These are phyloP conservation scores for Fusarium longipes DNA, from an alignment of 2,329 filamentous ascomycete genomes.

Conservation along the genomic window DNA sequence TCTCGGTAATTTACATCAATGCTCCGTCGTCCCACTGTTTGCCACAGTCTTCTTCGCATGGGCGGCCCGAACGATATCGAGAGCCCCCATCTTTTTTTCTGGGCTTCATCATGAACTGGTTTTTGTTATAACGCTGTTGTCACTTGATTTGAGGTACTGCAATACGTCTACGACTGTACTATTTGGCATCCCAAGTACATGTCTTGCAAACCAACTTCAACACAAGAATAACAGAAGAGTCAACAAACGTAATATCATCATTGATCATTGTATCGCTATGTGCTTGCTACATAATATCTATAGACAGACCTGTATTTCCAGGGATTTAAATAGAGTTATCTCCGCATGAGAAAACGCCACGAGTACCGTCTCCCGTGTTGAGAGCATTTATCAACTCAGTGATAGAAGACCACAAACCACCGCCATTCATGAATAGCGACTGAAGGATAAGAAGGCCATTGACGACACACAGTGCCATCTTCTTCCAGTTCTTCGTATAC, in stretches of 20 bases:
- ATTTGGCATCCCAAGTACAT: not conserved
- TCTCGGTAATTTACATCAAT: not conserved
- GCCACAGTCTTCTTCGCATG: not conserved
- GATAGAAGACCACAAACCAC: slow-evolving; percentile 50
- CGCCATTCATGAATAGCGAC: slow-evolving; percentile 51
- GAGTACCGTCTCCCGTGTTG: too few species aligned
- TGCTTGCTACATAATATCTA: not conserved
- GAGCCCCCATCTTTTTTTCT: not conserved
- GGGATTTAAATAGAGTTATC: slow-evolving; percentile 45
- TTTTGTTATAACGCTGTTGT: accelerated
- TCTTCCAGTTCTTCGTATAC: slow-evolving; percentile 39
- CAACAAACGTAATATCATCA: not conserved
- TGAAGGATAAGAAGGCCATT: slow-evolving; percentile 49
- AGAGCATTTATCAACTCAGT: slow-evolving; percentile 32
- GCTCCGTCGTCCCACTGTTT: not conserved
- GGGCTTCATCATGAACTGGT: not conserved
- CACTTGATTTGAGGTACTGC: too few species aligned
- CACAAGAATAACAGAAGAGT: too few species aligned
- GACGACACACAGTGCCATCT: slow-evolving; percentile 27
- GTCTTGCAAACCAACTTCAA: not conserved
- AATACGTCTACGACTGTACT: too few species aligned
- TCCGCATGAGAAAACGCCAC: slow-evolving; percentile 47
- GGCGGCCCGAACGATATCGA: slow-evolving; percentile 1
- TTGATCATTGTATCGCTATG: slow-evolving; percentile 18
- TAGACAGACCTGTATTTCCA: not conserved